phyloP scores from a whole-genome alignment of 176 grass and related monocot species.

The Elaeis guineensis region DNA sequence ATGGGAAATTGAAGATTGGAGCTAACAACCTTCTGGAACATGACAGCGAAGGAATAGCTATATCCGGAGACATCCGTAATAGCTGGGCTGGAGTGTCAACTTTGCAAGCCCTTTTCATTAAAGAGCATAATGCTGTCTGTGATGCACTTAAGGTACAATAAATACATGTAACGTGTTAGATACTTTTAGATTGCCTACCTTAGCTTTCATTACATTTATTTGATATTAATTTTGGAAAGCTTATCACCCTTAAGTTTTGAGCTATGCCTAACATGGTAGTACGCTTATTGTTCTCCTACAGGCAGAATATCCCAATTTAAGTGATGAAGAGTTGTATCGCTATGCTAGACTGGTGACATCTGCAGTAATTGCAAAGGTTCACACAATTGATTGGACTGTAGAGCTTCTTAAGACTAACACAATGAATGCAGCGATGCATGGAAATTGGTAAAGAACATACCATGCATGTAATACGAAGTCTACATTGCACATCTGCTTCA shows the following conservation, averaged over 20 bases:
- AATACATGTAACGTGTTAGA: not conserved
- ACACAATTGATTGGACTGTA: constrained; percentile 68
- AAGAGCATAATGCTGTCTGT: constrained; percentile 54
- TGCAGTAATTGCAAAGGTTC: constrained; percentile 54
- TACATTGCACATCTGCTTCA: too few relatives aligned
- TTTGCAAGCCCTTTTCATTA: constrained; percentile 51
- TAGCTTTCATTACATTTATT: too few relatives aligned
- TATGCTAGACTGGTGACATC: constrained; percentile 47
- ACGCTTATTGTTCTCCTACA: constrained; percentile 6
- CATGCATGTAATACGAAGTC: too few relatives aligned
- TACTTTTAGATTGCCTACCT: not conserved
- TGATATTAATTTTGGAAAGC: too few relatives aligned
- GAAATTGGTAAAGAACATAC: constrained; percentile 31
- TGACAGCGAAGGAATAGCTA: constrained; percentile 23
- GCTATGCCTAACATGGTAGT: too few relatives aligned
- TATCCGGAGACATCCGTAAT: constrained; percentile 44
- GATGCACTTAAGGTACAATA: constrained; percentile 41
- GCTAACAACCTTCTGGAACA: constrained; percentile 38
- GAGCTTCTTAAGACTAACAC: constrained; percentile 55
- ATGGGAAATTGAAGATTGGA: constrained; percentile 44
- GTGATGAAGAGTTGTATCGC: constrained; percentile 39
- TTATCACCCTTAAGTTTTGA: too few relatives aligned
- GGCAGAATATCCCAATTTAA: constrained; percentile 30
- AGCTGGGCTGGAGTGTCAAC: constrained; percentile 50
- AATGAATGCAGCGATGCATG: constrained; percentile 32